A percentile compares a stretch with the other conserved stretches of the same genome.
Conservation (phyloP, 202 grass and related monocot genomes). For the Zoysia matrella region DNA sequence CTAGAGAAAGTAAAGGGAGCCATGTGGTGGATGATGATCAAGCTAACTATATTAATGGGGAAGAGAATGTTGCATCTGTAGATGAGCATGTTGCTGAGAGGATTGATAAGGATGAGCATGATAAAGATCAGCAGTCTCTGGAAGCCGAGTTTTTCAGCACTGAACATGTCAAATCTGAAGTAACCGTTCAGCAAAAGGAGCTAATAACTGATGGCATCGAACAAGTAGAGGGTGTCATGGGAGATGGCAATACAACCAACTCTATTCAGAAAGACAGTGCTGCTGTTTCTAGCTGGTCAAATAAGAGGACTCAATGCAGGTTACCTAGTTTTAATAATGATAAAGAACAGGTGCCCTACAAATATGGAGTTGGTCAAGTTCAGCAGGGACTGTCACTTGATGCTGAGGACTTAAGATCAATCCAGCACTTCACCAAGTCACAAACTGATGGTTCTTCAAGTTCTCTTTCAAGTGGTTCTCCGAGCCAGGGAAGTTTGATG, state of each 20-base stretch:
- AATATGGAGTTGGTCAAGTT: constrained; percentile 43
- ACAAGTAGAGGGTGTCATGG: constrained; percentile 37
- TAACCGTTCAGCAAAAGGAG: constrained; percentile 49
- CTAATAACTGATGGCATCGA: constrained; percentile 19
- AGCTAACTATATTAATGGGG: neutral
- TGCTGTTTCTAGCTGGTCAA: constrained; percentile 38
- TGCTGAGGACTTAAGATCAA: constrained; percentile 63
- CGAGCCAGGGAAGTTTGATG: constrained; percentile 30
- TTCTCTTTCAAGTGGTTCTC: constrained; percentile 50
- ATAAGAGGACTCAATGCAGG: constrained; percentile 44
- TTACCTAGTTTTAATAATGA: constrained; percentile 37
- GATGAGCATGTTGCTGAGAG: constrained; percentile 27
- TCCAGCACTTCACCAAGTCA: constrained; percentile 58
- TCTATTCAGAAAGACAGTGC: constrained; percentile 12
- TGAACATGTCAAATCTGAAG: neutral
- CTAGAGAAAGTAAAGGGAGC: constrained; percentile 46
- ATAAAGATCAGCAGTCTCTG: constrained; percentile 5
- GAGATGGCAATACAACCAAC: constrained; percentile 23
- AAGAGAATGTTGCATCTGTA: neutral
- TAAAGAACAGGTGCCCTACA: constrained; percentile 44
- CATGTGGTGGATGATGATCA: constrained; percentile 1
- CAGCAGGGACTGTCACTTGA: constrained; percentile 57
- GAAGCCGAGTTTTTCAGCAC: constrained; percentile 33
- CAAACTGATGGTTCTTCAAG: constrained; percentile 56
- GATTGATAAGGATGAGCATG: neutral